These are phyloP conservation scores for Euphorbia peplus DNA, from an alignment of 345 rosid species.

Conservation along the genomic window DNA sequence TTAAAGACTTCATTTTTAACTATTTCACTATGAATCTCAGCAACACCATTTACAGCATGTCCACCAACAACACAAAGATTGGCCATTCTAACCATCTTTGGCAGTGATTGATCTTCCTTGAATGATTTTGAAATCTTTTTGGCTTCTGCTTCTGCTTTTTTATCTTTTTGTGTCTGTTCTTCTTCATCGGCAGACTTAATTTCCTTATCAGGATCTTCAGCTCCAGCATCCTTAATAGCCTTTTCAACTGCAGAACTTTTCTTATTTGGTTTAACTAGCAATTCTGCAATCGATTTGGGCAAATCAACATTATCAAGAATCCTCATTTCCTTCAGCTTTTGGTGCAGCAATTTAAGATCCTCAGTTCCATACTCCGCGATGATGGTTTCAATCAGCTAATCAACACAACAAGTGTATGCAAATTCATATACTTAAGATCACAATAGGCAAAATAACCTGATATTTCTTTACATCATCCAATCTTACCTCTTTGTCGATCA, in stretches of 20 bases:
- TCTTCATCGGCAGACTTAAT: slow-evolving; percentile 13
- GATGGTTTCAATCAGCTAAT: slow-evolving; percentile 41
- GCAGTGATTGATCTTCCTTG: slow-evolving; percentile 34
- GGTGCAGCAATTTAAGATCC: slow-evolving; percentile 37
- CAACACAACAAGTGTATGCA: background rate
- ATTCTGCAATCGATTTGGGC: slow-evolving; percentile 34
- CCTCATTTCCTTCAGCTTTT: slow-evolving; percentile 46
- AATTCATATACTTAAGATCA: background rate
- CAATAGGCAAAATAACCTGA: background rate
- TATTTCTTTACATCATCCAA: background rate
- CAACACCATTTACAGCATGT: slow-evolving; percentile 77
- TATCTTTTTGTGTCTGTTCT: slow-evolving; percentile 18
- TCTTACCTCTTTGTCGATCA: slow-evolving; percentile 47
- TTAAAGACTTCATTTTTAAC: slow-evolving; percentile 66
- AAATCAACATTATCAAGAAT: slow-evolving; percentile 46
- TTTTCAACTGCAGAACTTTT: slow-evolving; percentile 20
- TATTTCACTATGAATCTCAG: slow-evolving; percentile 76
- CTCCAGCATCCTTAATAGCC: slow-evolving; percentile 20
- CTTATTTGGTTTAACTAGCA: slow-evolving; percentile 24
- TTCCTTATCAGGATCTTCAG: slow-evolving; percentile 24
- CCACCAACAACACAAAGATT: slow-evolving; percentile 62
- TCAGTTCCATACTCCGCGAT: slow-evolving; percentile 36
- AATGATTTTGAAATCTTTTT: slow-evolving; percentile 16
- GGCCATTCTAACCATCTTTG: slow-evolving; percentile 47
- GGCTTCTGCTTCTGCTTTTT: slow-evolving; percentile 17